Evolutionary conservation across 768 basidiomycete species (phyloP), one percentile per base, ranked within the genome.

Genomic region (Candolleomyces efflorescens): DNA sequence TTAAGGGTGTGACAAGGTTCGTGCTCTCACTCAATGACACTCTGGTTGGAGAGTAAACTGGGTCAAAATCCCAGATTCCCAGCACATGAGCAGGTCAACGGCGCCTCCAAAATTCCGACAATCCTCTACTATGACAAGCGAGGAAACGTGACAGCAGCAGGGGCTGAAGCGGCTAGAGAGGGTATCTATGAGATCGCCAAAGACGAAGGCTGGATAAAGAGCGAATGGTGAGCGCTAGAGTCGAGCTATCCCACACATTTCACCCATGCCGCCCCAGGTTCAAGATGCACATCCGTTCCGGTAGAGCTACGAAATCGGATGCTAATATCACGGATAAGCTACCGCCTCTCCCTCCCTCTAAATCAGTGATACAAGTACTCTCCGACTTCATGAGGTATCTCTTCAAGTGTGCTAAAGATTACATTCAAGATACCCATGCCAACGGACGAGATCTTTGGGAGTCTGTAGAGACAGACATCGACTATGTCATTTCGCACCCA

Each of bases 101-200:
- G 76, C 1, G 73, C 78, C 51, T 73, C 70, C 24, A 82, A 80
- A 56, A 77, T 82, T 36, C 81, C 78, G 1, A 76, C 78, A 0
- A 64, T 79, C 17, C 56, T 82, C 20, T 77, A 76, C 53, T 82
- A 82, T 60, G 78, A 78, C 53, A 38, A 56, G 4, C 56, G 67
- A 15, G 79, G 78, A 1, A 37, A 24, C 3, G 65, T 73, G 4
- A 69, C 61, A 20, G 79, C 79, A 0, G 64, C 73, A 13, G 80
- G 81, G 0, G 78, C 77, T 0, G 78, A 80, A 56, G 75, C 80
- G 3, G 45, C 66, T 11, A 64, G 69, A 20, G 77, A 76, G 54
- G 69, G 68, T 38, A 64, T 69, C 1, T 62, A 72, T 2, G 75
- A 74, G 48, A 62, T 24, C 50, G 79, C 80, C 7, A 71, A 73